phyloP scores from a whole-genome alignment of 1,284 basidiomycete species.

The Caloboletus inedulis region DNA sequence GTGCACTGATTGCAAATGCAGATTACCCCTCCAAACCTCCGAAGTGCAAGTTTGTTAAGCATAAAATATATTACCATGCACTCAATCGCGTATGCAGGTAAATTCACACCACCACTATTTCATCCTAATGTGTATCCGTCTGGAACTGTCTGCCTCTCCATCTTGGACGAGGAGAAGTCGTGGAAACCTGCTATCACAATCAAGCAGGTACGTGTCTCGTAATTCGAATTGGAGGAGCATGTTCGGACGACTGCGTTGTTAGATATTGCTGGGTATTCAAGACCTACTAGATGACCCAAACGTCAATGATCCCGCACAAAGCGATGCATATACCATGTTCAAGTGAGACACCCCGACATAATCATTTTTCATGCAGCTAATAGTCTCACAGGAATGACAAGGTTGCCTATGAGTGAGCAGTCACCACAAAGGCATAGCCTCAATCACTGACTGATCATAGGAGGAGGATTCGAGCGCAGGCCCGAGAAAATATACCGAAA shows the following conservation, averaged over 20 bases:
- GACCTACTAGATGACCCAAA: constrained; percentile 94
- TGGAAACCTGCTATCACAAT: constrained; percentile 99
- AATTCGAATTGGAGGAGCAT: neutral
- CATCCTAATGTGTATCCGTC: constrained; percentile 99
- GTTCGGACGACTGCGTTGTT: constrained; percentile 1
- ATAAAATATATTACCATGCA: constrained; percentile 1
- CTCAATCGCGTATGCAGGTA: constrained; percentile 55
- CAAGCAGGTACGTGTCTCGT: constrained; percentile 73
- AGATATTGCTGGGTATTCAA: constrained; percentile 96
- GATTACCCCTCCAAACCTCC: constrained; percentile 96
- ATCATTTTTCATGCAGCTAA: constrained; percentile 7
- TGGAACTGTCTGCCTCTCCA: constrained; percentile 97
- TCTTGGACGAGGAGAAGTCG: constrained; percentile 97
- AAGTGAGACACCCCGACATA: constrained; percentile 61
- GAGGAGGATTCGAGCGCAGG: constrained; percentile 76
- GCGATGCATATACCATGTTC: constrained; percentile 97
- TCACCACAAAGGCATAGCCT: neutral
- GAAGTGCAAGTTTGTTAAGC: constrained; percentile 63
- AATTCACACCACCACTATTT: constrained; percentile 95
- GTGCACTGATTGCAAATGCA: constrained; percentile 32
- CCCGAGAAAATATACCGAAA: constrained; percentile 81
- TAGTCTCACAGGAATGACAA: constrained; percentile 73
- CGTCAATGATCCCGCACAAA: constrained; percentile 92
- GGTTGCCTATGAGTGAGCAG: constrained; percentile 78
- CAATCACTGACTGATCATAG: constrained; percentile 37